Evolutionary conservation across 2,329 filamentous ascomycete genomes (phyloP), one percentile per base, ranked within the genome.

Genomic region (Daldinia eschscholtzii): DNA sequence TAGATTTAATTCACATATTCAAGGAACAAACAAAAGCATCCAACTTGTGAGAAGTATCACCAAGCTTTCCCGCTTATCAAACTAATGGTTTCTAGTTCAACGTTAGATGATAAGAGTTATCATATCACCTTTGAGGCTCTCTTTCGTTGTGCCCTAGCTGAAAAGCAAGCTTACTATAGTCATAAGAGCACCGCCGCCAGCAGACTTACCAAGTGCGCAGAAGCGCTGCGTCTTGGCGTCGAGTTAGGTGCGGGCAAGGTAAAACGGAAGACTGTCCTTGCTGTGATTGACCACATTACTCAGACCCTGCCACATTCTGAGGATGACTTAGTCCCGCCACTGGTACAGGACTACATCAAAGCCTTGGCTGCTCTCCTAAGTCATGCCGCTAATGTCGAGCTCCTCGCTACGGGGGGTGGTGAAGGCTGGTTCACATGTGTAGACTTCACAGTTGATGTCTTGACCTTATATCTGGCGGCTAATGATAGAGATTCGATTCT

Each of bases 41-140:
- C 9, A 71, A 75, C 57, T 70, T 75, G 76, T 78, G 64, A 64
- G 76, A 68, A 6, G 7, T 33, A 20, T 46, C 12, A 30, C 23
- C 39, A n/a, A 30, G 35, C 48, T 2, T 35, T 50, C 30, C 26
- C 15, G 3, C 30, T 15, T 53, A 61, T 60, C 52, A 46, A 61
- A 41, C 64, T 70, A 50, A 55, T 46, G 15, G 23, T 52, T 26
- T 37, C 10, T 61, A 77, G 76, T 33, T 65, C 73, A 6, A 71
- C 68, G 23, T 83, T 97, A 37, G 87, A 86, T 52, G 93, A 97
- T 77, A 92, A 92, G 77, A 87, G 87, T n/a, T 97, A 92, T 73
- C 91, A 96, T 76, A 87, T 88, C 66, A 89, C 98, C 48, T 93
- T 93, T 74, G 93, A 98, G 75, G 87, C 88, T 1, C 82, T 98